Base-by-base conservation (phyloP, 257 asterid genomes). In the Anisodus tanguticus region DNA sequence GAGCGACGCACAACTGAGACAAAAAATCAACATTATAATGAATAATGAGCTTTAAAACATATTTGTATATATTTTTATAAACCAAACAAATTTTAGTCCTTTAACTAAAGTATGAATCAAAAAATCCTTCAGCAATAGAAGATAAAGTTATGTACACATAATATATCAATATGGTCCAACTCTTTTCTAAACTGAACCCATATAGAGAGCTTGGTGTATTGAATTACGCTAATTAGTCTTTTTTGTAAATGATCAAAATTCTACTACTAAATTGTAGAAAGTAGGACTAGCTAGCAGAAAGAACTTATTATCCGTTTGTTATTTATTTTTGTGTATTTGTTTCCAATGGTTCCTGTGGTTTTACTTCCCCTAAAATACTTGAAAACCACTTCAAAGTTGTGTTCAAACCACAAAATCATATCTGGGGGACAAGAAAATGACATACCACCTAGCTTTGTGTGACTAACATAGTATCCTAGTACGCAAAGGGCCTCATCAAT, bases 381-480 rank as follows among this genome's bases (percentile, higher is more conserved):
- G 47, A 76, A 76, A 76, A 51, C 43, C 11, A 26, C 47, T 76
- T 76, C 80, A 26, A 47, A 26, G n/a, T 26, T 12, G 63, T 13
- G 81, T 26, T 76, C 63, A 76, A 51, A 53, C 81, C 81, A 51
- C 63, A 76, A 76, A 76, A 51, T 76, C 22, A 76, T 76, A 53
- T 26, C 15, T 26, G 8, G 9, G 55, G 81, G 81, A 76, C 81
- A 76, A 76, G 81, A 76, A 51, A 51, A 22, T 22, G 63, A 76
- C 81, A 76, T 76, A 7, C 63, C 81, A 51, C 81, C 81, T 41
- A 51, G 43, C 15, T 51, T 76, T 51, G 4, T 74, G 19, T 74
- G 62, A 76, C 81, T 76, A 49, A 76, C 35, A 22, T 51, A 13
- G 43, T 10, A 51, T 76, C 81, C 47, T 51, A 51, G 81, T 26